Evolutionary conservation across 2,329 filamentous ascomycete genomes (phyloP).

Genomic region (Fusarium gaditjirri): DNA sequence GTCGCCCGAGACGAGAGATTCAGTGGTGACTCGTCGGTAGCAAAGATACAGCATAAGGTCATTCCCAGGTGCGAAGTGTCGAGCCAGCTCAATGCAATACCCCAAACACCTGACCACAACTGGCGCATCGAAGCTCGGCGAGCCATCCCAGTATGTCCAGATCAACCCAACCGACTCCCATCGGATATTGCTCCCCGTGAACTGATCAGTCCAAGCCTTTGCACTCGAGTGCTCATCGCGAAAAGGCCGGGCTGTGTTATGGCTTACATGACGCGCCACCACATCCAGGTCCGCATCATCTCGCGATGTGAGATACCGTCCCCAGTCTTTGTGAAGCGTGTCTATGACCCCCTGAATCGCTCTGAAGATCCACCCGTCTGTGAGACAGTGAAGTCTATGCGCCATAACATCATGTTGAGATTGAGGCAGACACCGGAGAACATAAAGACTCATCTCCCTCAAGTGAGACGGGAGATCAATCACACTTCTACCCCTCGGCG

Average conservation of each 20-base stretch:
- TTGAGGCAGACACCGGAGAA: constrained; percentile 52
- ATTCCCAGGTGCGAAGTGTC: constrained; percentile 47
- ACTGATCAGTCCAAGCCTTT: constrained; percentile 53
- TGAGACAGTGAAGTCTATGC: constrained; percentile 36
- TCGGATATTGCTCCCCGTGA: constrained; percentile 51
- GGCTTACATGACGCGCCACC: constrained; percentile 50
- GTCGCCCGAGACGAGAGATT: constrained; percentile 54
- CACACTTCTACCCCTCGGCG: constrained; percentile 7
- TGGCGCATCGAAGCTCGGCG: background rate
- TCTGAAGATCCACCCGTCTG: constrained; percentile 48
- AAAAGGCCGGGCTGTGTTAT: constrained; percentile 52
- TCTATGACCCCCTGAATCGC: constrained; percentile 45
- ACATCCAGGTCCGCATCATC: constrained; percentile 49
- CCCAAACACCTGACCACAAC: constrained; percentile 27
- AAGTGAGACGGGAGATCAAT: constrained; percentile 42
- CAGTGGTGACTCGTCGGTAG: constrained; percentile 48
- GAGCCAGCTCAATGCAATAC: constrained; percentile 49
- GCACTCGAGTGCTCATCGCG: constrained; percentile 50
- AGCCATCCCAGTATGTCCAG: constrained; percentile 42
- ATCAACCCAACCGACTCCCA: constrained; percentile 58
- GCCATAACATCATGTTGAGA: constrained; percentile 31
- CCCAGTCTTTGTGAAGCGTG: constrained; percentile 49
- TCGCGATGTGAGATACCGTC: constrained; percentile 39
- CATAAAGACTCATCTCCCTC: constrained; percentile 51
- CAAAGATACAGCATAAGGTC: constrained; percentile 52